A percentile compares a stretch with the other conserved stretches of the same genome.
These are phyloP conservation scores for Alternaria sp. DNA, from an alignment of 2,329 filamentous ascomycete species.

Conservation along the genomic window DNA sequence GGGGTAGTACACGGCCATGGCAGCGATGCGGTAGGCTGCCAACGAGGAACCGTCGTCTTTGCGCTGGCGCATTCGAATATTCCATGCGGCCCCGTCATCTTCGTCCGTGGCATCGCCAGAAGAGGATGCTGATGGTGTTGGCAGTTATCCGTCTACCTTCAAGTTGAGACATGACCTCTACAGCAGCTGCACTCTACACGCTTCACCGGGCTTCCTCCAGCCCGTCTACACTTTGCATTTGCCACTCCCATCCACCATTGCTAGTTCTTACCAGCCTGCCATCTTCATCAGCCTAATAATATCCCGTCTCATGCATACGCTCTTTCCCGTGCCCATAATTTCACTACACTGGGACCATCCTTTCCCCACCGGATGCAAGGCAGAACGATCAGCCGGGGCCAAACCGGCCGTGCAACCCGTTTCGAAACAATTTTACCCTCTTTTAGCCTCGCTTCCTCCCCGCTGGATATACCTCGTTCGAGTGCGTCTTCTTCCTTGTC, in stretches of 20 bases:
- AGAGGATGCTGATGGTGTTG: conserved; percentile 16
- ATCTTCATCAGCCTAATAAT: conserved; percentile 20
- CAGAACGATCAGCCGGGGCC: conserved; percentile 19
- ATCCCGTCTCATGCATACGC: conserved; percentile 13
- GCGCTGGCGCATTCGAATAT: conserved; percentile 13
- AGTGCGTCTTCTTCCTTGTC: conserved; percentile 17
- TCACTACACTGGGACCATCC: conserved; percentile 31
- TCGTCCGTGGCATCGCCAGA: conserved; percentile 19
- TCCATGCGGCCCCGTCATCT: conserved; percentile 26
- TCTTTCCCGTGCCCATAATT: conserved; percentile 18
- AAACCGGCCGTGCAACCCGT: conserved; percentile 24
- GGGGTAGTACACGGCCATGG: conserved; percentile 18
- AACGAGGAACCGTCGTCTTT: not conserved
- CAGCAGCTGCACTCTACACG: not conserved
- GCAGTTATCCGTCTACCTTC: conserved; percentile 10
- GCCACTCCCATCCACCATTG: conserved; percentile 4
- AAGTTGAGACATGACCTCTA: not conserved
- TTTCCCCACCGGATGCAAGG: conserved; percentile 28
- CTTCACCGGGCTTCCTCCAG: not conserved
- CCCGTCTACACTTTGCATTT: conserved; percentile 1
- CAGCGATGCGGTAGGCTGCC: conserved; percentile 12
- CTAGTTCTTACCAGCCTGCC: conserved; percentile 6
- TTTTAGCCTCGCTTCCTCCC: conserved; percentile 28
- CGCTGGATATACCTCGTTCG: conserved; percentile 7
- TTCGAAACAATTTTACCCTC: conserved; percentile 42